Conservation (phyloP, 169 alveolate species). For the Plasmodium coatneyi region DNA sequence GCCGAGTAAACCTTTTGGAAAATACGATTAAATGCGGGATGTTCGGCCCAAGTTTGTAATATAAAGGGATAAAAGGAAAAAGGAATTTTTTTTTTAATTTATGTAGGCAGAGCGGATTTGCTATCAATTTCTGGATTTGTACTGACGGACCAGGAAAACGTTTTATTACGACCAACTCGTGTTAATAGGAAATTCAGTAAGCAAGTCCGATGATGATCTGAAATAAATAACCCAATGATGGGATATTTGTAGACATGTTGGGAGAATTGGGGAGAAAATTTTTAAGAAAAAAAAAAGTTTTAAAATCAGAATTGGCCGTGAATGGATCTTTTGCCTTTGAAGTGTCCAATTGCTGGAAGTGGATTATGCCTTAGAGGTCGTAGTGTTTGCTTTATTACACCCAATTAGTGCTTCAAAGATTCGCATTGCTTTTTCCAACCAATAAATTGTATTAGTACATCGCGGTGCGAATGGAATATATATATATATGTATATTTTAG, state of each 20-base stretch:
- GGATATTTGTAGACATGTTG: neutral
- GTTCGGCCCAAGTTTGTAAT: neutral
- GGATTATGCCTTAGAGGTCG: neutral
- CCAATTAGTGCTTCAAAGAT: neutral
- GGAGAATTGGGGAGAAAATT: too few relatives aligned
- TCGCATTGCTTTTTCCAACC: neutral
- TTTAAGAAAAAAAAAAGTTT: neutral
- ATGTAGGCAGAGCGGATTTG: neutral
- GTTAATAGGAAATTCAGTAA: neutral
- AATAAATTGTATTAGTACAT: neutral
- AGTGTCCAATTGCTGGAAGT: neutral
- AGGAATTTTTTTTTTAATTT: neutral
- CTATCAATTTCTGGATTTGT: neutral
- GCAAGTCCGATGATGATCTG: neutral
- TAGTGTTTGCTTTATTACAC: neutral
- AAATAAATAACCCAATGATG: neutral
- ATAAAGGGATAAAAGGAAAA: neutral
- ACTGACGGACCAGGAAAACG: neutral
- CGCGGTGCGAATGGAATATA: neutral
- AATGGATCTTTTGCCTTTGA: neutral
- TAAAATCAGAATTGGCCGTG: neutral
- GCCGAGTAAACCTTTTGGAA: neutral
- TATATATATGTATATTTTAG: too few relatives aligned
- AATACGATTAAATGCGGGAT: neutral
- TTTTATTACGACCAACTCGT: neutral